Evolutionary conservation across 2,329 filamentous ascomycete genomes (phyloP).

Genomic region (Neoarthrinium moseri): DNA sequence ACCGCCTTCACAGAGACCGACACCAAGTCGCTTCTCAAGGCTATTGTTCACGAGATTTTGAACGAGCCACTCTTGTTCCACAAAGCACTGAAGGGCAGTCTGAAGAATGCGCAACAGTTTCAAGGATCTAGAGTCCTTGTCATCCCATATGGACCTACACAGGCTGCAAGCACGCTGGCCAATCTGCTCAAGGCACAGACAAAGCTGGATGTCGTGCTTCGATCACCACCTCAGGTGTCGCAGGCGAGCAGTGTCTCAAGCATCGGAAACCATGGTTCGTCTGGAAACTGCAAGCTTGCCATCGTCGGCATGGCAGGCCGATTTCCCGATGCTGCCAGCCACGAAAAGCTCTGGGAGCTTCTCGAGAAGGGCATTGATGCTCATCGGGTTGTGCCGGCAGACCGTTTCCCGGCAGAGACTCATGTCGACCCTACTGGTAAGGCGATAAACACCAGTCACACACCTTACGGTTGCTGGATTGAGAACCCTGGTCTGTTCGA

Average conservation of each 20-base stretch:
- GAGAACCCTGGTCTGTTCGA: constrained; percentile 77
- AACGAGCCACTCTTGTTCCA: constrained; percentile 47
- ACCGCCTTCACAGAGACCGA: constrained; percentile 37
- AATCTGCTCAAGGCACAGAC: constrained; percentile 41
- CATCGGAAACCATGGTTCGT: constrained; percentile 47
- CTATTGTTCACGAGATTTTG: constrained; percentile 47
- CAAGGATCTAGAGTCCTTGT: constrained; percentile 40
- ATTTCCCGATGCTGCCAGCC: constrained; percentile 70
- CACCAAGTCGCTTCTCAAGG: constrained; percentile 39
- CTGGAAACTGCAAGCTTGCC: constrained; percentile 67
- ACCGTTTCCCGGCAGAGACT: constrained; percentile 71
- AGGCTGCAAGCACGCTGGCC: constrained; percentile 45
- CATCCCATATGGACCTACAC: constrained; percentile 49
- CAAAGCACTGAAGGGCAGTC: constrained; percentile 46
- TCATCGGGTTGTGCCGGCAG: constrained; percentile 63
- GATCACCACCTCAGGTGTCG: constrained; percentile 32
- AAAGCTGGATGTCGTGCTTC: constrained; percentile 40
- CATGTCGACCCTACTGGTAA: constrained; percentile 73
- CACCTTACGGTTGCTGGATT: constrained; percentile 72
- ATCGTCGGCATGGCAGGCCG: constrained; percentile 82
- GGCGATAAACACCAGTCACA: constrained; percentile 73
- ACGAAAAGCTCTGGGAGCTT: constrained; percentile 73
- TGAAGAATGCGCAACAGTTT: constrained; percentile 39
- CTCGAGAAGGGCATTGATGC: constrained; percentile 74
- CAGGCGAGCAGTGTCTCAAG: constrained; percentile 30